Percentiles rank a stretch among this genome's conserved stretches.
Evolutionary conservation across 2,329 filamentous ascomycete genomes (phyloP).

Genomic region (Hymenoscyphus linearis): DNA sequence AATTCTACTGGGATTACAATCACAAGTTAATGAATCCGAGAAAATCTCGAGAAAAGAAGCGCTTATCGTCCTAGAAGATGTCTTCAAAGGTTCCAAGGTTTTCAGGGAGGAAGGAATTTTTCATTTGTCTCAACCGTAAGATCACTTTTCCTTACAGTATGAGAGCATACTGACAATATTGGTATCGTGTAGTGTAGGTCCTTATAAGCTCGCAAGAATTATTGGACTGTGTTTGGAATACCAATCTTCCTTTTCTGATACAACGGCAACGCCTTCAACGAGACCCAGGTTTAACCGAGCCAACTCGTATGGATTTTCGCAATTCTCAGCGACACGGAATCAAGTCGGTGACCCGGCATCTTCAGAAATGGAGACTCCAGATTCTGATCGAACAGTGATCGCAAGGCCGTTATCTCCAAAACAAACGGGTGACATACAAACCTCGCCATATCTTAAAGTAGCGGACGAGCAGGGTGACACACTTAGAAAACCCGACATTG

Average conservation of each 20-base stretch:
- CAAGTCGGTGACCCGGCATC: not conserved
- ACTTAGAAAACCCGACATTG: not conserved
- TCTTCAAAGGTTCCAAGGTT: not conserved
- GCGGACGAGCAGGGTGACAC: not conserved
- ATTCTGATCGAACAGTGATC: not conserved
- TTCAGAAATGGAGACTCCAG: not conserved
- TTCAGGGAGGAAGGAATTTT: conserved; percentile 11
- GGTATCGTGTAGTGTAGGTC: conserved; percentile 14
- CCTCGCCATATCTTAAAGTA: not conserved
- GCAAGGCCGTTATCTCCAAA: not conserved
- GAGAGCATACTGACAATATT: conserved; percentile 1
- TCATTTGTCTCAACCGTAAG: conserved; percentile 20
- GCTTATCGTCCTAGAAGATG: conserved; percentile 22
- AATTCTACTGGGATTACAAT: conserved; percentile 16
- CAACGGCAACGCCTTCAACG: not conserved
- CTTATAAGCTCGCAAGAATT: conserved; percentile 19
- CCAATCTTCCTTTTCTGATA: not conserved
- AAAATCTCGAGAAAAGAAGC: conserved; percentile 7
- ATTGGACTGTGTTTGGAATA: conserved; percentile 17
- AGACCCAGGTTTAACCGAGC: not conserved
- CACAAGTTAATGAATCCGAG: conserved; percentile 9
- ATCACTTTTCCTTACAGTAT: not conserved
- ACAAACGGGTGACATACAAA: not conserved
- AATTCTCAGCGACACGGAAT: not conserved
- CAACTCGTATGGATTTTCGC: conserved; percentile 1